Base-by-base conservation (phyloP, 306 rosid species). In the Prunus mongolica region DNA sequence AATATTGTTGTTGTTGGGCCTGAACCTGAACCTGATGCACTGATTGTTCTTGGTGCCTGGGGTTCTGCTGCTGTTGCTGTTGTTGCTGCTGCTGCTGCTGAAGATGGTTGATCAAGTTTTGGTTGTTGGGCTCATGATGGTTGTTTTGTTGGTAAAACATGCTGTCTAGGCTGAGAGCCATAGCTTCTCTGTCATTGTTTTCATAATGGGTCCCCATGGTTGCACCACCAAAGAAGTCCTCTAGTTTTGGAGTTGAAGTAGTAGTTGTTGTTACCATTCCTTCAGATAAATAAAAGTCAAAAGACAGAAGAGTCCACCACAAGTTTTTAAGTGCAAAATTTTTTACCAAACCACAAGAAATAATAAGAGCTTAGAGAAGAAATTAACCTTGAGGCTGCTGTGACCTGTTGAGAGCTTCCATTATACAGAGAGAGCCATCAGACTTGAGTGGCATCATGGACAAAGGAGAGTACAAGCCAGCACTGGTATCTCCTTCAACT, bases 381-480 rank as follows among this genome's bases (percentile, higher is more conserved):
- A 74, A 6, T n/a, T 20, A 80, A 89, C 97, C 95, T 89, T 88
- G 93, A 75, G 89, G 61, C 28, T 88, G 51, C n/a, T 87, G 96
- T 52, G 93, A 81, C 76, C 86, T 87, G 79, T 47, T 84, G 16
- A 88, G 75, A 78, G 93, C 81, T 76, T 90, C 96, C 94, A 86
- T 86, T 24, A 87, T 86, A 68, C 84, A 90, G 41, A 89, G 89
- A 77, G 94, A 86, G 28, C 93, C 94, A 83, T 93, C 93, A 55
- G 97, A 90, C 74, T 93, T 93, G 72, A 90, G 89, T 0, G 96
- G 97, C 96, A 92, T 92, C 24, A 76, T 74, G 50, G 97, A 84
- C 51, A 90, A 47, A 12, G 83, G 83, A 6, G 96, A 83, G 76
- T 86, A 92, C 41, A 90, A 81, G 10, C 84, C 46, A 15, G 46